Percentiles rank a stretch among this genome's conserved stretches.
Conservation (phyloP, 805 yeast genomes). For the Isabelozyma rhagii region DNA sequence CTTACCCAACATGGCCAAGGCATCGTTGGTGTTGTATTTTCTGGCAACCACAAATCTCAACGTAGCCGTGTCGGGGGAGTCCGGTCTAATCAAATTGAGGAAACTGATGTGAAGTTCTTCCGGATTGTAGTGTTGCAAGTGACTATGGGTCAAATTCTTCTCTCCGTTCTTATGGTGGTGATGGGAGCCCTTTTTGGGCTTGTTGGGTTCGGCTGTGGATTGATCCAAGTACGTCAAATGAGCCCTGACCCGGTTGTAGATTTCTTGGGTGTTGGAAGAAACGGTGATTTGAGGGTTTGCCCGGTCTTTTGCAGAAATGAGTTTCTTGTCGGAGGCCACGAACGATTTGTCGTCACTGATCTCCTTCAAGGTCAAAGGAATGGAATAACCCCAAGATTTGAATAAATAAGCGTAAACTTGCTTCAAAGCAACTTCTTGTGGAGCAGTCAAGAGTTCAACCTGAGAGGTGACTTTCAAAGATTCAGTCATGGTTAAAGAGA, state of each 20-base stretch:
- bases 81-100: slow-evolving; percentile 44
- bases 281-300: not conserved
- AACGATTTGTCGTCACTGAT: slow-evolving; percentile 15
- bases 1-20: slow-evolving; percentile 61
- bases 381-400: slow-evolving; percentile 39
- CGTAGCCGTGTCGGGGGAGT: slow-evolving; percentile 70
- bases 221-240: slow-evolving; percentile 1
- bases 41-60: slow-evolving; percentile 77
- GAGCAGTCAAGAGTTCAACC: slow-evolving; percentile 6
- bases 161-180: not conserved
- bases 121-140: not conserved
- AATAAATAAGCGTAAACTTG: slow-evolving; percentile 10
- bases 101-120: not conserved
- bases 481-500: not conserved
- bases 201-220: not conserved
- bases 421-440: slow-evolving; percentile 46
- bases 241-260: slow-evolving; percentile 1
- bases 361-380: slow-evolving; percentile 18
- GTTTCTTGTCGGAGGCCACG: slow-evolving; percentile 16
- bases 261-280: slow-evolving; percentile 4
- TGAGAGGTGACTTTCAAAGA: not conserved
- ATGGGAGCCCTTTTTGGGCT: not conserved
- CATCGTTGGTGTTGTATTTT: slow-evolving; percentile 68
- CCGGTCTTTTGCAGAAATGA: not conserved
- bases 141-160: not conserved